phyloP scores from a whole-genome alignment of 768 basidiomycete genomes.

The Omphalotus guepiniiformis region DNA sequence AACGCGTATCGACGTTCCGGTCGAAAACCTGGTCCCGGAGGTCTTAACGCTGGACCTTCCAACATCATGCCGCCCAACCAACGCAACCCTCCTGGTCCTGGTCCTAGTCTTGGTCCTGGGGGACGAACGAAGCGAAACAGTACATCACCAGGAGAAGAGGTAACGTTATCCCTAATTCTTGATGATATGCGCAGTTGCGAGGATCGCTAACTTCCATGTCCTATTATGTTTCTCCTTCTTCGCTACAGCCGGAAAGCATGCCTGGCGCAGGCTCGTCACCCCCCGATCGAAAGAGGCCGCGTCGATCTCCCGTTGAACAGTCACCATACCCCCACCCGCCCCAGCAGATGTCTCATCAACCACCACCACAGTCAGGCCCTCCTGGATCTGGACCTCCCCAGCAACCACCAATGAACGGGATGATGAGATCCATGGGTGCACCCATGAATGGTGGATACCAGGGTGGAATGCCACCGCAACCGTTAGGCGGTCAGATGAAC shows the following conservation, averaged over 20 bases:
- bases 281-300: constrained; percentile 50
- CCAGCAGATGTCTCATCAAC: constrained; percentile 26
- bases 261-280: constrained; percentile 52
- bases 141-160: constrained; percentile 62
- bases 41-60: constrained; percentile 42
- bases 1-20: constrained; percentile 14
- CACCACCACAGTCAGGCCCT: constrained; percentile 22
- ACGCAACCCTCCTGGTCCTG: constrained; percentile 22
- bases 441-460: constrained; percentile 29
- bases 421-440: constrained; percentile 29
- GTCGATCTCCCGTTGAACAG: constrained; percentile 49
- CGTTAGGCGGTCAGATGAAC: constrained; percentile 19
- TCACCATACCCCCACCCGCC: constrained; percentile 28
- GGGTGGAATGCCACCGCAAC: constrained; percentile 20
- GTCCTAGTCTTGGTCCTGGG: constrained; percentile 26
- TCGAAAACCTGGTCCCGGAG: constrained; percentile 25
- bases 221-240: constrained; percentile 4
- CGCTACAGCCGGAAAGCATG: constrained; percentile 40
- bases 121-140: constrained; percentile 59
- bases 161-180: constrained; percentile 21
- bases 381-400: constrained; percentile 24
- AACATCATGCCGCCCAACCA: constrained; percentile 26
- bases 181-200: constrained; percentile 2
- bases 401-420: constrained; percentile 35
- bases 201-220: constrained; percentile 1